These are phyloP conservation scores for Chloranthus sessilifolius DNA, from an alignment of 164 flowering plant species.

Conservation along the genomic window DNA sequence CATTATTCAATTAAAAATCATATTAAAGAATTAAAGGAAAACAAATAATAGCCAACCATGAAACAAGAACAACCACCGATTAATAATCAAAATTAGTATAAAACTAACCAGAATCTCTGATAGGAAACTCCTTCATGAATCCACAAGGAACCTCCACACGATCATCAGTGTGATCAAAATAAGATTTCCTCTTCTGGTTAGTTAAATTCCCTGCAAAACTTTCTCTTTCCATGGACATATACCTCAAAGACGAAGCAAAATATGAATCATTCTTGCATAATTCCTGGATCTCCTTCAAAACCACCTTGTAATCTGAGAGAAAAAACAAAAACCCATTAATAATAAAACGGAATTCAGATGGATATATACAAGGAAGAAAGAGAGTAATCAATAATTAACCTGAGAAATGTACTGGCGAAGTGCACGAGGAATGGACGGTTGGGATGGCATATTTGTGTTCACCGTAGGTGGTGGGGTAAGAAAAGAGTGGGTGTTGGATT, in stretches of 20 bases:
- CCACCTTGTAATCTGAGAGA: conserved; percentile 60
- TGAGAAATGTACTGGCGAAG: conserved; percentile 68
- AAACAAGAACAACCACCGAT: too few relatives aligned
- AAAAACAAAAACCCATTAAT: conserved; percentile 13
- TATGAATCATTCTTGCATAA: conserved; percentile 30
- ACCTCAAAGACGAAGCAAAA: conserved; percentile 27
- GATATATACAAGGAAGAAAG: not conserved
- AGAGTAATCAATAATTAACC: conserved; percentile 26
- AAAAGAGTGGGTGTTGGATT: conserved; percentile 58
- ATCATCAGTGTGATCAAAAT: conserved; percentile 40
- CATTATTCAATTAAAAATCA: too few relatives aligned
- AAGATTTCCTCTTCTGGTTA: conserved; percentile 43
- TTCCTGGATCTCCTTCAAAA: conserved; percentile 45
- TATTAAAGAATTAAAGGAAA: too few relatives aligned
- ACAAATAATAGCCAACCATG: too few relatives aligned
- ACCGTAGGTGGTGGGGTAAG: conserved; percentile 76
- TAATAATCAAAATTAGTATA: not conserved
- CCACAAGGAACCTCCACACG: conserved; percentile 65
- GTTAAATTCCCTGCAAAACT: conserved; percentile 76
- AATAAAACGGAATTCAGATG: conserved; percentile 3
- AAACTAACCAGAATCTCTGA: conserved; percentile 50
- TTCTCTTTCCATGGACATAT: conserved; percentile 27
- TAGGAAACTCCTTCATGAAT: conserved; percentile 61
- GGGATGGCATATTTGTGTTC: conserved; percentile 81
- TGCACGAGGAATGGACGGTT: conserved; percentile 63